phyloP scores from a whole-genome alignment of 495 filamentous ascomycete genomes.

The Penicillium coffeae region DNA sequence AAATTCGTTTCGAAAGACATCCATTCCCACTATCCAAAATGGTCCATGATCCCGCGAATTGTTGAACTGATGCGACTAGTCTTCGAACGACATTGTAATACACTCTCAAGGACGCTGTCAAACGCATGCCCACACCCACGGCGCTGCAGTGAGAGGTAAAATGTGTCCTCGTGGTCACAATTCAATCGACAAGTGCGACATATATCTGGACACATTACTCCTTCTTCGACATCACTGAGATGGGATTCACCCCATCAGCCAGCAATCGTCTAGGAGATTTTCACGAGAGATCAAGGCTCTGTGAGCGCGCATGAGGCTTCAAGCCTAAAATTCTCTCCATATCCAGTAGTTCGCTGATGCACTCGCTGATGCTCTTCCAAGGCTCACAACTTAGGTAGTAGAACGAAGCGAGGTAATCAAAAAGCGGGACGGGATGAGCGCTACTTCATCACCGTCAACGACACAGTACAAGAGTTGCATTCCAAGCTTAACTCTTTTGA shows the following conservation, averaged over 20 bases:
- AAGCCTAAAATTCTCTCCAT: conserved; percentile 17
- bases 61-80: conserved; percentile 10
- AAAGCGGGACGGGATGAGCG: conserved; percentile 19
- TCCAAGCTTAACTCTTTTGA: conserved; percentile 22
- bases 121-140: conserved; percentile 6
- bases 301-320: background rate
- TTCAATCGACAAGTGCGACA: background rate
- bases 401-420: conserved; percentile 16
- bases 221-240: conserved; percentile 9
- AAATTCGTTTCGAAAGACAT: background rate
- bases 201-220: background rate
- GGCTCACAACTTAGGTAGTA: conserved; percentile 22
- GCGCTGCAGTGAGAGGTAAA: conserved; percentile 5
- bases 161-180: conserved; percentile 11
- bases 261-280: conserved; percentile 8
- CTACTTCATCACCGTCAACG: conserved; percentile 26
- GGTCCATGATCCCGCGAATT: background rate
- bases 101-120: background rate
- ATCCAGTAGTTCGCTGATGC: conserved; percentile 52
- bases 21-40: background rate
- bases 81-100: conserved; percentile 9
- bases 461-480: conserved; percentile 32
- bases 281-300: background rate
- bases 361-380: conserved; percentile 55
- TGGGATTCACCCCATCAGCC: conserved; percentile 23